Conservation (phyloP, 169 alveolate species). For the Blepharisma undulans region DNA sequence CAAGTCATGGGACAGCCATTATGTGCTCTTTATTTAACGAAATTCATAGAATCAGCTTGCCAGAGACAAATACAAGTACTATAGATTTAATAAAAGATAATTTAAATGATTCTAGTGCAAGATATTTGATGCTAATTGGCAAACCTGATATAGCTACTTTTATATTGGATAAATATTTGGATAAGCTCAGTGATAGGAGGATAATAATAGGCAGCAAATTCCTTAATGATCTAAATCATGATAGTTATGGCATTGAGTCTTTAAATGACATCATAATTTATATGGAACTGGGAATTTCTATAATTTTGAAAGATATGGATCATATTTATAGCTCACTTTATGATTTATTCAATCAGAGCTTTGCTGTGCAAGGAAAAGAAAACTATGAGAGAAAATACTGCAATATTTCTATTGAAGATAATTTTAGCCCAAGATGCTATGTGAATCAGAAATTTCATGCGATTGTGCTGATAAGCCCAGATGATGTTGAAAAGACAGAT, state of each 20-base stretch:
- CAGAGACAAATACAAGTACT: background rate
- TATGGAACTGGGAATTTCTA: conserved; percentile 47
- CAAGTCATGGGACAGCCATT: background rate
- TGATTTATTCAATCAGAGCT: conserved; percentile 65
- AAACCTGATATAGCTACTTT: background rate
- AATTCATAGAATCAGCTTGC: no score
- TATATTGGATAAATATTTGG: background rate
- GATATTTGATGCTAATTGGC: conserved; percentile 16
- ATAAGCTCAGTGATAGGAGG: background rate
- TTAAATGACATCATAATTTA: conserved; percentile 48
- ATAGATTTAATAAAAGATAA: background rate
- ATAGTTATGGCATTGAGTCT: background rate
- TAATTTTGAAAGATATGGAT: conserved; percentile 53
- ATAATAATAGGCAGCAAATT: background rate
- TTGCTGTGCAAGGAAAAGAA: conserved; percentile 22
- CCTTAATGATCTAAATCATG: background rate
- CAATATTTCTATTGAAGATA: conserved; percentile 52
- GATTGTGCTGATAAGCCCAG: conserved; percentile 23
- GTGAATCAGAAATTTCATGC: background rate
- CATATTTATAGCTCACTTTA: conserved; percentile 56
- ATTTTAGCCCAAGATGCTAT: conserved; percentile 22
- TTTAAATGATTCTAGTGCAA: background rate
- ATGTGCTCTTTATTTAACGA: background rate
- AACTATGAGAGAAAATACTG: conserved; percentile 35
- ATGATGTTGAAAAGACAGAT: conserved; percentile 48